A percentile compares a stretch with the other conserved stretches of the same genome.
Conservation (phyloP, 1,284 basidiomycete species). For the Heterobasidion parviporum region DNA sequence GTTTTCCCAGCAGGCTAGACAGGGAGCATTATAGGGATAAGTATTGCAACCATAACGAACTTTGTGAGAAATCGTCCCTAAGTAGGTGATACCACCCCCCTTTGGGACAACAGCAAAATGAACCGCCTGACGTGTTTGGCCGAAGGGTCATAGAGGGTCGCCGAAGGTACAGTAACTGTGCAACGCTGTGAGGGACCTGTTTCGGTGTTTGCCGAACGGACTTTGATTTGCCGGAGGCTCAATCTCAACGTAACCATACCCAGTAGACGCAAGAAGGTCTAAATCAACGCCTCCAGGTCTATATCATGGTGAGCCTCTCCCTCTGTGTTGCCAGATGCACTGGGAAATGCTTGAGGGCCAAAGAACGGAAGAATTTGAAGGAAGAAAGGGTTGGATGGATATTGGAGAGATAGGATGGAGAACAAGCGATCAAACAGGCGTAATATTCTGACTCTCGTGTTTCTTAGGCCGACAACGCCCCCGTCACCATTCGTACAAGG, state of each 20-base stretch:
- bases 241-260: conserved; percentile 3
- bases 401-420: conserved; percentile 22
- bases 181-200: not conserved
- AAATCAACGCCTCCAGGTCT: conserved; percentile 6
- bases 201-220: conserved; percentile 10
- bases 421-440: not conserved
- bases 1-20: too few relatives aligned
- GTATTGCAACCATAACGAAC: too few relatives aligned
- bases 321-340: not conserved
- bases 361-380: conserved; percentile 7
- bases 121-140: too few relatives aligned
- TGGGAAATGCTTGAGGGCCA: not conserved
- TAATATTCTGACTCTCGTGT: not conserved
- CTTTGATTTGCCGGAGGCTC: conserved; percentile 7
- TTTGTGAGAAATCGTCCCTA: too few relatives aligned
- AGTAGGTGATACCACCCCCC: too few relatives aligned
- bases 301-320: conserved; percentile 12
- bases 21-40: too few relatives aligned
- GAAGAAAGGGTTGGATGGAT: conserved; percentile 25
- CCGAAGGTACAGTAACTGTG: too few relatives aligned
- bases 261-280: conserved; percentile 6
- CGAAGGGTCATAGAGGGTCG: too few relatives aligned
- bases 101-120: too few relatives aligned
- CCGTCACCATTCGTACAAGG: conserved; percentile 95
- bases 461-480: conserved; percentile 60